phyloP scores from a whole-genome alignment of 805 yeast genomes.

The Torulaspora maleeae region DNA sequence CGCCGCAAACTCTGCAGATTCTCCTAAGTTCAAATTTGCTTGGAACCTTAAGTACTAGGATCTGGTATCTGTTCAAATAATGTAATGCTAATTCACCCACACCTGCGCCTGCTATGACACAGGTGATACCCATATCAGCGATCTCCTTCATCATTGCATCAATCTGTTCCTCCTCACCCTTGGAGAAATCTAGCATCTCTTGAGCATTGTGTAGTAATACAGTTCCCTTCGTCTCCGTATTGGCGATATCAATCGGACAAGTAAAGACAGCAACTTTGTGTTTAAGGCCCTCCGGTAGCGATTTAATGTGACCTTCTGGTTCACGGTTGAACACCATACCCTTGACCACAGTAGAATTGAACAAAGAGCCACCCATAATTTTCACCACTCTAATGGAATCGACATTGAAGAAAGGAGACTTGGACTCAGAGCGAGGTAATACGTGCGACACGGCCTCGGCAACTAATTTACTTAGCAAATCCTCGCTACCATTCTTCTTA shows the following conservation, averaged over 20 bases:
- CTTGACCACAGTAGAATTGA: constrained; percentile 71
- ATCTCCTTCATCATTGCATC: constrained; percentile 81
- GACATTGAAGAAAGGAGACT: constrained; percentile 59
- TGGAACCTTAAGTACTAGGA: constrained; percentile 82
- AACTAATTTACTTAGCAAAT: constrained; percentile 67
- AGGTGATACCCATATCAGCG: constrained; percentile 76
- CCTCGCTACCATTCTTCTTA: constrained; percentile 88
- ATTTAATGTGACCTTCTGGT: constrained; percentile 88
- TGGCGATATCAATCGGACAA: constrained; percentile 89
- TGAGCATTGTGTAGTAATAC: constrained; percentile 92
- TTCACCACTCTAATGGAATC: constrained; percentile 94
- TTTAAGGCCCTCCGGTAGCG: constrained; percentile 43
- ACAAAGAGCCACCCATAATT: constrained; percentile 85
- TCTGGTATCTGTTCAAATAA: constrained; percentile 80
- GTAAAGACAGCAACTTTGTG: constrained; percentile 91
- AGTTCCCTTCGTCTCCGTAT: constrained; percentile 98
- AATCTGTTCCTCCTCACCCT: constrained; percentile 93
- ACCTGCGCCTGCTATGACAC: constrained; percentile 90
- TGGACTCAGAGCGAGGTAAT: constrained; percentile 46
- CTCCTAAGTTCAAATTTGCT: constrained; percentile 93
- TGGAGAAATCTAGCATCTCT: constrained; percentile 93
- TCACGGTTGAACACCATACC: constrained; percentile 98
- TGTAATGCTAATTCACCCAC: constrained; percentile 92
- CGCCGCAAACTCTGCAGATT: constrained; percentile 93
- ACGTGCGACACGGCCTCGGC: constrained; percentile 80